A percentile compares a stretch with the other conserved stretches of the same genome.
phyloP scores from a whole-genome alignment of 768 basidiomycete genomes.

The Coprinellus aureogranulatus region DNA sequence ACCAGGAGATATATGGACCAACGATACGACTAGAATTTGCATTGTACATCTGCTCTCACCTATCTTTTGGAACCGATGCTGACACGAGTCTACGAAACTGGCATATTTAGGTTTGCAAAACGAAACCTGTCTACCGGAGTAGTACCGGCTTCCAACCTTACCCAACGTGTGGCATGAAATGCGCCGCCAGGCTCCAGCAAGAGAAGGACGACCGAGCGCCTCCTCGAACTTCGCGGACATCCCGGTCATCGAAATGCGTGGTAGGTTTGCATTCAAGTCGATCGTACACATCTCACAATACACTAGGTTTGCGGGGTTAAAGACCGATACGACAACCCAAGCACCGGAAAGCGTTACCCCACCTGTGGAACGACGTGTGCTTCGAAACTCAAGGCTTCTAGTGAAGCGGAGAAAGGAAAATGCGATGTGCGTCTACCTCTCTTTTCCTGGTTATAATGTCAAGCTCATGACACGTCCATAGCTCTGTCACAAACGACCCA shows the following conservation, averaged over 20 bases:
- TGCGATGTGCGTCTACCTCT: too few species aligned
- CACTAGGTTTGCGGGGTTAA: too few species aligned
- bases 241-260: neutral
- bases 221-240: too few species aligned
- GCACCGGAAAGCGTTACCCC: too few species aligned
- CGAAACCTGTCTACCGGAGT: constrained; percentile 17
- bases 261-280: neutral
- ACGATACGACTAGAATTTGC: neutral
- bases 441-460: too few species aligned
- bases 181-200: constrained; percentile 12
- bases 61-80: neutral
- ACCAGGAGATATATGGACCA: too few species aligned
- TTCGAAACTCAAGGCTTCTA: too few species aligned
- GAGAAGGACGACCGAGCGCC: neutral
- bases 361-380: too few species aligned
- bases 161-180: constrained; percentile 27
- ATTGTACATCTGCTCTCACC: neutral
- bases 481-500: too few species aligned
- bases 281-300: neutral
- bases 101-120: constrained; percentile 18
- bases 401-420: too few species aligned
- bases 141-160: constrained; percentile 13
- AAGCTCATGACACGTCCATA: too few species aligned
- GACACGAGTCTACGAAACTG: neutral
- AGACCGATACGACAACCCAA: too few species aligned